Percentiles rank a stretch among this genome's conserved stretches.
Conservation (phyloP, 805 yeast genomes). For the Yarrowia hollandica region DNA sequence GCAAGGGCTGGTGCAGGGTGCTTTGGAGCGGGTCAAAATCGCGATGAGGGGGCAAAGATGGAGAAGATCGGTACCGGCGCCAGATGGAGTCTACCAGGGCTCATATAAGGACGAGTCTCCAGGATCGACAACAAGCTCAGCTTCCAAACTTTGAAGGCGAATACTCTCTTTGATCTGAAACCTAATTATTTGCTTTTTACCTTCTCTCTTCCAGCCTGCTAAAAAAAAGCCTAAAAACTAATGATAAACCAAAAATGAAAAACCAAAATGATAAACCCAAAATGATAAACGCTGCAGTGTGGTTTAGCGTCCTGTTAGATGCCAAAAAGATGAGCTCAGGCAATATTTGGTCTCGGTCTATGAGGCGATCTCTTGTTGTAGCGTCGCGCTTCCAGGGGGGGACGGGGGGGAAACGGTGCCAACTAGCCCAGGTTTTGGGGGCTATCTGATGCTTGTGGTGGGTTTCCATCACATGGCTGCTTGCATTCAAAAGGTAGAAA, state of each 20-base stretch:
- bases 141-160: not conserved
- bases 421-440: not conserved
- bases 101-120: not conserved
- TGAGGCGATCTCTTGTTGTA: too few relatives aligned
- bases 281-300: too few relatives aligned
- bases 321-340: too few relatives aligned
- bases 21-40: not conserved
- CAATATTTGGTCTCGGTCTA: too few relatives aligned
- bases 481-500: constrained; percentile 1
- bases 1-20: constrained; percentile 6
- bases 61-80: too few relatives aligned
- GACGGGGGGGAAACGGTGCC: too few relatives aligned
- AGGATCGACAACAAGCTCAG: constrained; percentile 15
- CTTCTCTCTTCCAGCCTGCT: not conserved
- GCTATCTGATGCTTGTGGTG: not conserved
- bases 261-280: too few relatives aligned
- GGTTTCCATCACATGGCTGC: constrained; percentile 6
- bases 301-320: too few relatives aligned
- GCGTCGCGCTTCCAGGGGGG: too few relatives aligned
- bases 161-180: constrained; percentile 16
- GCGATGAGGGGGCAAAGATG: too few relatives aligned
- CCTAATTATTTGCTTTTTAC: constrained; percentile 6
- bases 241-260: not conserved
- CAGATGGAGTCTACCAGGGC: not conserved
- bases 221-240: not conserved